Base-by-base conservation (phyloP, 441 rosid genomes). In the Erodium chrysanthum region DNA sequence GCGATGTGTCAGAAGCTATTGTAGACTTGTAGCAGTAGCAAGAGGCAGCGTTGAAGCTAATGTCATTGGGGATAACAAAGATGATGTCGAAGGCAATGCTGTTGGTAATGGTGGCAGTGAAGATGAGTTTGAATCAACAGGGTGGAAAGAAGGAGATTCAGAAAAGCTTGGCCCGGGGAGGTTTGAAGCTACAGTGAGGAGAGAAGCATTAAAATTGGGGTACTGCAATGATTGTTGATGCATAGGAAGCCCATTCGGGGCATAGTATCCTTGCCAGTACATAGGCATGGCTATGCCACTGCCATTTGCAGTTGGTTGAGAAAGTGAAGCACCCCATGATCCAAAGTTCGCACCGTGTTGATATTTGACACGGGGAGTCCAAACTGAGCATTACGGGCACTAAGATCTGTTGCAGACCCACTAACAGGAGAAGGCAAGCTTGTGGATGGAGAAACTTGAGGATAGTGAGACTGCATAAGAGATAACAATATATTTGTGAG, bases 251-350 rank as follows among this genome's bases (percentile, higher is more conserved):
- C 91, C 90, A 79, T 77, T 89, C 66, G 90, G 88, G 12, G 74
- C 79, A 84, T 88, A 93, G 77, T 83, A 93, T 65, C 96, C 91
- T 77, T 78, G 95, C 97, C 96, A 90, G 74, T 88, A 93, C 85
- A 86, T 79, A 12, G 88, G 91, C 91, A 86, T 81, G 31, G 86
- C 84, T 68, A 86, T 80, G 48, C 89, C 88, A 67, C 79, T 71
- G 10, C 81, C 91, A 81, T 83, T 85, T 78, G 87, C 78, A 78
- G 69, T 76, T 68, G 92, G 85, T 17, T 80, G 85, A 68, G 83
- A 75, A 70, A 88, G 92, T 42, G 95, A 67, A 63, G 86, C 84
- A 64, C 95, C 93, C 96, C 96, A 93, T 4, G 95, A 74, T 61
- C 85, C 87, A 73, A 86, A 67, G 70, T 70, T 86, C 66, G 91